Conservation (phyloP, 495 filamentous ascomycete genomes). For the Cenococcum geophilum region DNA sequence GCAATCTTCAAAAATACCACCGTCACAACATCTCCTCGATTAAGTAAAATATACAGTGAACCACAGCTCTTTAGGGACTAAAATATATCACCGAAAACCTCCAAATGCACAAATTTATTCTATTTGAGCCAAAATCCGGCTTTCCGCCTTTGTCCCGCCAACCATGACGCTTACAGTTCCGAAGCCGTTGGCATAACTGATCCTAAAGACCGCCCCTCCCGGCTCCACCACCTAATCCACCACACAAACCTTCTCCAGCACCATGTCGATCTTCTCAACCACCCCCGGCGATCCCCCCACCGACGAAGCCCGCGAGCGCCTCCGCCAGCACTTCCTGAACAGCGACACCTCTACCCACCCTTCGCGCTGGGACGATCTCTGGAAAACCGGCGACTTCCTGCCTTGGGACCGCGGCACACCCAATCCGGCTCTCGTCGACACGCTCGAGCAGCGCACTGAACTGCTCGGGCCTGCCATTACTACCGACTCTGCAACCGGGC, state of each 20-base stretch:
- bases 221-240: no score
- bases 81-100: no score
- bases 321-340: constrained; percentile 29
- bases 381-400: constrained; percentile 55
- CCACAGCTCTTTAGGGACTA: no score
- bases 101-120: no score
- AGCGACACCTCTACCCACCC: constrained; percentile 19
- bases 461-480: constrained; percentile 44
- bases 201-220: no score
- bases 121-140: no score
- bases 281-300: neutral
- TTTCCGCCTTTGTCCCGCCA: no score
- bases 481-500: constrained; percentile 34
- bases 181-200: no score
- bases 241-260: neutral
- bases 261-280: neutral
- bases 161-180: no score
- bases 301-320: constrained; percentile 26
- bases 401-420: constrained; percentile 65
- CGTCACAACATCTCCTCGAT: no score
- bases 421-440: constrained; percentile 61
- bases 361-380: constrained; percentile 54
- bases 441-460: constrained; percentile 45
- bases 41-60: no score
- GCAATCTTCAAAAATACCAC: no score